phyloP scores from a whole-genome alignment of 139 green algal genomes.

The Chlorella sp. region DNA sequence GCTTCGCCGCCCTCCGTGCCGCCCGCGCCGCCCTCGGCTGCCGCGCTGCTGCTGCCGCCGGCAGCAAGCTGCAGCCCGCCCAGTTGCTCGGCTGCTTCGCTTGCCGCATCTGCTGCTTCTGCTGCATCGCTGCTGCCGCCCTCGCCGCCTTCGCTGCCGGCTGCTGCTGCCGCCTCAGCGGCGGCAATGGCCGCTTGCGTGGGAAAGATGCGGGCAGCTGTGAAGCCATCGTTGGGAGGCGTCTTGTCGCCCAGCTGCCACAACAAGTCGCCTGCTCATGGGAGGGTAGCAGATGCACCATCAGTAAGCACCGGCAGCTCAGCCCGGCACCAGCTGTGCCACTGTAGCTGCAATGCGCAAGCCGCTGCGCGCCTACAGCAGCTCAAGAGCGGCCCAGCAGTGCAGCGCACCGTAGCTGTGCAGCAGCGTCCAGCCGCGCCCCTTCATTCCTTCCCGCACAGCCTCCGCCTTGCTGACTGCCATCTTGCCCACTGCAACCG shows the following conservation, averaged over 20 bases:
- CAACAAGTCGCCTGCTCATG: constrained; percentile 38
- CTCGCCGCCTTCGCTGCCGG: not conserved
- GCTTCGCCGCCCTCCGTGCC: not conserved
- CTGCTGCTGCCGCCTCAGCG: not conserved
- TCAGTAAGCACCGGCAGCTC: too few species aligned
- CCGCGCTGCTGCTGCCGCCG: not conserved
- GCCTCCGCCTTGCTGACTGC: constrained; percentile 36
- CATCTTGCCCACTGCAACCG: constrained; percentile 35
- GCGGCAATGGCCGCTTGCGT: not conserved
- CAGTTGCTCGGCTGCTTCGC: not conserved
- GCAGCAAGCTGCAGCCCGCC: not conserved
- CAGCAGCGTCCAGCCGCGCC: constrained; percentile 32
- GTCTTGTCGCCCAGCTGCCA: constrained; percentile 41
- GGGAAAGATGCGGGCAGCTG: not conserved
- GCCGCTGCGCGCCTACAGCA: too few species aligned
- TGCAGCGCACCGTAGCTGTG: constrained; percentile 15
- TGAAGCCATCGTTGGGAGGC: constrained; percentile 45
- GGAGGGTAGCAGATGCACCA: too few species aligned
- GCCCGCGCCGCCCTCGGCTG: not conserved
- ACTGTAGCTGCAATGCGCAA: too few species aligned
- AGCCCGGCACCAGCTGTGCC: too few species aligned
- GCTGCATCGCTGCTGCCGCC: not conserved
- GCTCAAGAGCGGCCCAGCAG: too few species aligned
- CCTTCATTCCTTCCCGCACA: constrained; percentile 35
- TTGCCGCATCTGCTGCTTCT: not conserved